Evolutionary conservation across 2,329 filamentous ascomycete species (phyloP), one percentile per base, ranked within the genome.

Genomic region (Diaporthe sp.): DNA sequence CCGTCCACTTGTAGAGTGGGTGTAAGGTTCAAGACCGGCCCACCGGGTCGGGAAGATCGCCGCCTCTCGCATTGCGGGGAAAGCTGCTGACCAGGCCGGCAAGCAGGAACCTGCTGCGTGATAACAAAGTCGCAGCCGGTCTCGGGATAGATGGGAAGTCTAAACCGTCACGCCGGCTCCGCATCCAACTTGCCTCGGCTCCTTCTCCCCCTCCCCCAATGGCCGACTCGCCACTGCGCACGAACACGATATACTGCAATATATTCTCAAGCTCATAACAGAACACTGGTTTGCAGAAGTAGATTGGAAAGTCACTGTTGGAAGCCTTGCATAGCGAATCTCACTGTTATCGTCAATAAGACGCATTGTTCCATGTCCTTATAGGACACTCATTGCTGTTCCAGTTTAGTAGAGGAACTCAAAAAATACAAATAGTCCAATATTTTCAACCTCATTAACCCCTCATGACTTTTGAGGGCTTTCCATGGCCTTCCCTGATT

Each of bases 11-110:
- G 27, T 32, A 17, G 25, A 8, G 22, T 51, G 0, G 47, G 5
- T 15, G 47, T 51, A n/a, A 51, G 13, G n/a, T 51, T 51, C 47
- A 7, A 27, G 10, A 27, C 10, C 12, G 42, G n/a, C 30, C 61
- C 63, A 37, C 63, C n/a, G 32, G 25, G 44, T 37, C 44, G 44
- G 63, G 22, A 51, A 51, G 63, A 66, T 66, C 63, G 22, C 30
- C 44, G 63, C 63, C 44, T 27, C 44, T n/a, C 27, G 42, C 63
- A 37, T 37, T 66, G 63, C 63, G 63, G 63, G 44, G 63, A 66
- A 66, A 66, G 44, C 44, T 66, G 63, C 63, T 51, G 44, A 66
- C 63, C 63, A 66, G 63, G 44, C 42, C 63, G 63, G 63, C 44
- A 66, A 51, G 63, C 63, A 44, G 63, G 19, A 17, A 35, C 32